Base-by-base conservation (phyloP, 139 green algal genomes). In the Chlamydomonas sp. region DNA sequence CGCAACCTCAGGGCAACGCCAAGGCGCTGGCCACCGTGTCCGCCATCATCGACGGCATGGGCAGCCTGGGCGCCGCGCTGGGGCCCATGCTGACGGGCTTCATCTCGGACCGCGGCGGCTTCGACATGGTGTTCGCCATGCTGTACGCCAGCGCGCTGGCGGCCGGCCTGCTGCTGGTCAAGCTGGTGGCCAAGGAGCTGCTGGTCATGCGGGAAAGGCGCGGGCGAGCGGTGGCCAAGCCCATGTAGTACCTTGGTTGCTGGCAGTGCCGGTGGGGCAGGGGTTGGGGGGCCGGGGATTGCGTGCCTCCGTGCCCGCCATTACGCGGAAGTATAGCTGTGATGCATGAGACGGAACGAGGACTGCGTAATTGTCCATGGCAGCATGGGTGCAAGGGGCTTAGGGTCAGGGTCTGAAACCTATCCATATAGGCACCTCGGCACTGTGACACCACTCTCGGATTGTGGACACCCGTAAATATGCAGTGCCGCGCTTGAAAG, bases 21-120 rank as follows among this genome's bases (percentile, higher is more conserved):
- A 97, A 97, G 79, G 97, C 97, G 14, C 92, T 99, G 67, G 96
- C 97, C 18, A 99, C 97, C 5, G 97, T 99, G 7, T 98, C 97
- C 6, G 97, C 97, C 58, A 99, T 99, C 88, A 99, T 99, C 31
- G 97, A 99, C 89, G 97, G 97, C 77, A 99, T 98, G 93, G 97
- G 97, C 20, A 96, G 90, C 58, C 87, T 99, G n/a, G 97, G 97
- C 18, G 97, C 97, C 1, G 97, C 97, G 1, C 90, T 99, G 4
- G 97, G 97, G 2, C 97, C 97, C 72, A 93, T 98, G 85, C 86
- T 98, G 31, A 99, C 96, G 3, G 97, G 97, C 58, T 96, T 97
- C 85, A 97, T 99, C 73, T 92, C 86, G 5, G 87, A 95, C 64
- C 64, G 80, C 17, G 94, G 95, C 20, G 95, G 93, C 78, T 99